Percentiles rank a stretch among this genome's conserved stretches.
phyloP scores from a whole-genome alignment of 805 yeast species.

The Huiozyma sinensis region DNA sequence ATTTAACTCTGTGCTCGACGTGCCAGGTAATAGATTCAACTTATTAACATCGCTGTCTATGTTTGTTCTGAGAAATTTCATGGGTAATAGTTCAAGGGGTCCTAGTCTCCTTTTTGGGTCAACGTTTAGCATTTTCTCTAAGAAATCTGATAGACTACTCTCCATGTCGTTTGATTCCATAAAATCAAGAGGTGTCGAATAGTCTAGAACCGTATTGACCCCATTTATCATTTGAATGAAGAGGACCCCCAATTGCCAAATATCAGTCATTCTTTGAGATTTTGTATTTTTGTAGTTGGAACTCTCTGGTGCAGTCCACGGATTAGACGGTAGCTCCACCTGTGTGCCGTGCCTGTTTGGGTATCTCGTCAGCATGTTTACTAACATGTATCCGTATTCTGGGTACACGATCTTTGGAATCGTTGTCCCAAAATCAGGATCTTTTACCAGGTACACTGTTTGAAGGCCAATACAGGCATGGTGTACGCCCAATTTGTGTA shows the following conservation, averaged over 20 bases:
- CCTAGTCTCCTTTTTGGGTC: conserved; percentile 65
- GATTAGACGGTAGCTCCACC: conserved; percentile 13
- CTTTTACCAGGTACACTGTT: conserved; percentile 44
- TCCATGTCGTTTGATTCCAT: conserved; percentile 38
- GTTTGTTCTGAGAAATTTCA: conserved; percentile 69
- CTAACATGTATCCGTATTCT: conserved; percentile 43
- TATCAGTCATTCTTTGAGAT: conserved; percentile 74
- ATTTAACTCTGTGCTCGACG: conserved; percentile 1
- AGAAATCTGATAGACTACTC: conserved; percentile 52
- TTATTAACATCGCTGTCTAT: conserved; percentile 31
- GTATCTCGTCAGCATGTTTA: conserved; percentile 31
- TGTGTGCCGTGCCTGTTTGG: conserved; percentile 26
- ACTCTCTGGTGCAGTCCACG: conserved; percentile 80
- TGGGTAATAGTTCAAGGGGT: conserved; percentile 76
- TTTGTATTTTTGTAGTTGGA: conserved; percentile 28
- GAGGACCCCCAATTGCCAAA: conserved; percentile 84
- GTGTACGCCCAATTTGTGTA: conserved; percentile 76
- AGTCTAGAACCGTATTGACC: conserved; percentile 41
- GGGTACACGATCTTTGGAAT: conserved; percentile 50
- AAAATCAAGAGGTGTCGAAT: conserved; percentile 54
- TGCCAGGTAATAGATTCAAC: conserved; percentile 15
- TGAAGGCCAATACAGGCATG: conserved; percentile 61
- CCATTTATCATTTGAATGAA: conserved; percentile 61
- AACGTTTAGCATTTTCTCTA: conserved; percentile 52
- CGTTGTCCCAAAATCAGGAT: conserved; percentile 42